Base-by-base conservation (phyloP, 2,329 filamentous ascomycete species). In the Alternaria infectoria region DNA sequence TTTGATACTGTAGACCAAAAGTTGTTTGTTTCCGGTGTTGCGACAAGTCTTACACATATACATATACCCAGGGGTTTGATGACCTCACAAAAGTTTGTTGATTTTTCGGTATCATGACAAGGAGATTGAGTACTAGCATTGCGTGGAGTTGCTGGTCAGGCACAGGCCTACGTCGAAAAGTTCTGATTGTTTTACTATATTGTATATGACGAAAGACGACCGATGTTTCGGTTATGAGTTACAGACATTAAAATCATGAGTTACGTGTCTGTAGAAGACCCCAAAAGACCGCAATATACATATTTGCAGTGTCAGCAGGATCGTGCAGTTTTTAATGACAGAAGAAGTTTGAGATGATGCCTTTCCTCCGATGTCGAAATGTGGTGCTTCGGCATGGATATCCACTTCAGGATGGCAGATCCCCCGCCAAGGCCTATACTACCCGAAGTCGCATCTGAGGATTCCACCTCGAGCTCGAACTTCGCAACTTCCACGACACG, bases 361-460 rank as follows among this genome's bases (percentile, higher is more conserved):
- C 36, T 40, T 40, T 5, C 36, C 36, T 17, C 36, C 36, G n/a
- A 40, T 40, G 36, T 40, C 36, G 36, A 40, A 17, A 40, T 40
- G 36, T 40, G 8, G 36, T 40, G 36, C 13, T 44, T 54, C 54
- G 67, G 67, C 61, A 50, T 40, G 40, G 45, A 65, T 56, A 57
- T 57, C 67, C 58, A 52, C 50, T 67, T 65, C 63, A 28, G 49
- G 65, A 54, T 57, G 55, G 54, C 56, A 58, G 59, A 68, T 66
- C 65, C 67, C 50, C 59, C 58, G 62, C 65, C 57, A 61, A 60
- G 59, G 40, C 43, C 52, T 60, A 36, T 54, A 43, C 40, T 57
- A 62, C 56, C 64, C 62, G 62, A 66, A 57, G 47, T 62, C 49
- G 47, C 59, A 61, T 56, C 51, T 57, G 40, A 56, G 56, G 57